Base-by-base conservation (phyloP, 2,329 filamentous ascomycete genomes). In the Grosmannia serpens region DNA sequence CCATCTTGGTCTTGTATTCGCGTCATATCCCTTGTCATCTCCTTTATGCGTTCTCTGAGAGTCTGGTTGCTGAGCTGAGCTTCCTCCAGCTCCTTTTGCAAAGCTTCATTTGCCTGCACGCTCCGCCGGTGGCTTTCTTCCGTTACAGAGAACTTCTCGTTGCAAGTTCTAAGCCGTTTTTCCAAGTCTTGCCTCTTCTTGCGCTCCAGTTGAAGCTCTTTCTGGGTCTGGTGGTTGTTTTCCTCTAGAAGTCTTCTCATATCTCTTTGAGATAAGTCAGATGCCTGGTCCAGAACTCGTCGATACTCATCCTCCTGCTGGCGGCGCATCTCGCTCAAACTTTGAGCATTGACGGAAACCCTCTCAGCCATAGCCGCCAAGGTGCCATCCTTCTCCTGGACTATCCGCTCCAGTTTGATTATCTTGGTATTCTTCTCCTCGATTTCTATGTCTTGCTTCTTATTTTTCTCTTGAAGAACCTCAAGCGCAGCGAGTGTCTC, bases 181-280 rank as follows among this genome's bases (percentile, higher is more conserved):
- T 64, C 63, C 9, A 62, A 15, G 13, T 38, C 41, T 41, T 61
- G 60, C 4, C 62, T 46, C 44, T 60, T 64, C 3, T 31, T 1
- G 0, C 60, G 59, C 31, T 61, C 62, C 50, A 60, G 58, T 17
- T 62, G 60, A 2, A 64, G 59, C 15, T 60, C 60, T 8, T 53
- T 57, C 24, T 56, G 35, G 9, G 49, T 41, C 24, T 59, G 58
- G 1, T 58, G 29, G 13, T 50, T 56, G 57, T 47, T 56, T 9
- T 58, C 58, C 26, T 63, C 61, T 1, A 63, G 31, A 5, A 11
- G 29, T 26, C 46, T 15, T 27, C 20, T 55, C 3, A 58, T 52
- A 29, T 63, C 62, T 26, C 53, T 50, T 3, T 41, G 29, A 1
- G 62, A 60, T 27, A 60, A 44, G 0, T 61, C 57, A 4, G 47